Percentiles rank a stretch among this genome's conserved stretches.
phyloP scores from a whole-genome alignment of 257 asterid genomes.

The Plectranthus barbatus region DNA sequence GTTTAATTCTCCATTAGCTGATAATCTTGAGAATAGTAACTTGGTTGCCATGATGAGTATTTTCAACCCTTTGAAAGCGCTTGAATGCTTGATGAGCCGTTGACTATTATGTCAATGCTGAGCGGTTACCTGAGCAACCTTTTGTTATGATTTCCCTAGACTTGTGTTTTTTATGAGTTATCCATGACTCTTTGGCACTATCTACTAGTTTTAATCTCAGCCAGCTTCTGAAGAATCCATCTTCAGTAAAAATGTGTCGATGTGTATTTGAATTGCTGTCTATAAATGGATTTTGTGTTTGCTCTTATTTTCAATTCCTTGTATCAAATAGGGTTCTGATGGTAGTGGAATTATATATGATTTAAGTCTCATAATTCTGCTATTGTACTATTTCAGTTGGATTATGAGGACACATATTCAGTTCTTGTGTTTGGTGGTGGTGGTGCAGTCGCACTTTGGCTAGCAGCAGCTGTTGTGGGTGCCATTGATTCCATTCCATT shows the following conservation, averaged over 20 bases:
- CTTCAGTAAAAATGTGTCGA: no score
- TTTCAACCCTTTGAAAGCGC: slow-evolving; percentile 25
- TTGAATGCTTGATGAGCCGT: slow-evolving; percentile 38
- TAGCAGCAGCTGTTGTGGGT: slow-evolving; percentile 48
- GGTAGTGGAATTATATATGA: background rate
- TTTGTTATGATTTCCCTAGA: background rate
- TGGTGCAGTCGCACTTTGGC: slow-evolving; percentile 47
- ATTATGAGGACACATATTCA: slow-evolving; percentile 41
- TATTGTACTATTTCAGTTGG: slow-evolving; percentile 47
- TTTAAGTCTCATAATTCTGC: slow-evolving; percentile 9
- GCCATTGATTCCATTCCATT: slow-evolving; percentile 77
- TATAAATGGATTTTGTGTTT: no score
- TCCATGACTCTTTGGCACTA: background rate
- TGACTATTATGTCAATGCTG: slow-evolving; percentile 42
- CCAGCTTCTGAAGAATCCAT: no score
- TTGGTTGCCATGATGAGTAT: slow-evolving; percentile 41
- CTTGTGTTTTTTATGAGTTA: no score
- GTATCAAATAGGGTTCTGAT: background rate
- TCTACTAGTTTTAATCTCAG: background rate
- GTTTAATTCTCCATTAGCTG: background rate
- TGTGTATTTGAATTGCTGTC: no score
- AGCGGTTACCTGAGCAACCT: slow-evolving; percentile 72
- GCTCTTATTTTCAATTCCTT: no score
- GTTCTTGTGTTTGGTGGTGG: slow-evolving; percentile 49
- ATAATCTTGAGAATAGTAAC: background rate